phyloP scores from a whole-genome alignment of 1,284 basidiomycete genomes.

The Mycena citricolor region DNA sequence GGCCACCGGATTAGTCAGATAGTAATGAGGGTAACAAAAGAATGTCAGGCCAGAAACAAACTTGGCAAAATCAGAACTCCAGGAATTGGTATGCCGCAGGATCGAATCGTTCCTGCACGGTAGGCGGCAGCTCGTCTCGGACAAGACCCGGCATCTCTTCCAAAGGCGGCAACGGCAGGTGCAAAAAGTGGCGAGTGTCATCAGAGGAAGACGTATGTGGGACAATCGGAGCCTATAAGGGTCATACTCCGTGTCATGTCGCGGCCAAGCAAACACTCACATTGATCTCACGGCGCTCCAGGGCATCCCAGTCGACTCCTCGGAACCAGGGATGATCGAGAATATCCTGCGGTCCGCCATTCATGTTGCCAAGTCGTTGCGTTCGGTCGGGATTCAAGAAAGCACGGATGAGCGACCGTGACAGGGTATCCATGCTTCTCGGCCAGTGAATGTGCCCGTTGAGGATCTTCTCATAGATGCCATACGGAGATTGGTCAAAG shows the following conservation, averaged over 20 bases:
- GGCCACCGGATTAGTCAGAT: constrained; percentile 7
- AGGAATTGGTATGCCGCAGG: constrained; percentile 67
- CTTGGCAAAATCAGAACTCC: constrained; percentile 55
- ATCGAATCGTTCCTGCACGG: constrained; percentile 62
- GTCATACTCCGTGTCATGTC: constrained; percentile 13
- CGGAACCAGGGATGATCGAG: constrained; percentile 96
- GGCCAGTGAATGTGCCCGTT: constrained; percentile 94
- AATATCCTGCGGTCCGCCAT: constrained; percentile 88
- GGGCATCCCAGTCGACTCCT: constrained; percentile 86
- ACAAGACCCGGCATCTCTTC: constrained; percentile 77
- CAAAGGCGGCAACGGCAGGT: constrained; percentile 69
- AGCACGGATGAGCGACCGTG: constrained; percentile 75
- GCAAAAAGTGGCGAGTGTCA: constrained; percentile 80
- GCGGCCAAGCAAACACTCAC: constrained; percentile 38
- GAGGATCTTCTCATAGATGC: constrained; percentile 93
- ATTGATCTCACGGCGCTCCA: constrained; percentile 77
- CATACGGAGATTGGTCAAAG: constrained; percentile 92
- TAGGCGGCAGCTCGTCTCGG: constrained; percentile 54
- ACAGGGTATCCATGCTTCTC: constrained; percentile 79
- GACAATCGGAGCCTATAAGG: constrained; percentile 72
- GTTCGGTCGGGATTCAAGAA: constrained; percentile 94
- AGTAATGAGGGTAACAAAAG: constrained; percentile 16
- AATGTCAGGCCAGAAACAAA: constrained; percentile 21
- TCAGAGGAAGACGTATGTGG: constrained; percentile 75
- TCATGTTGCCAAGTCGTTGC: constrained; percentile 93